Evolutionary conservation across 257 asterid species (phyloP).

Genomic region (Penstemon barbatus): DNA sequence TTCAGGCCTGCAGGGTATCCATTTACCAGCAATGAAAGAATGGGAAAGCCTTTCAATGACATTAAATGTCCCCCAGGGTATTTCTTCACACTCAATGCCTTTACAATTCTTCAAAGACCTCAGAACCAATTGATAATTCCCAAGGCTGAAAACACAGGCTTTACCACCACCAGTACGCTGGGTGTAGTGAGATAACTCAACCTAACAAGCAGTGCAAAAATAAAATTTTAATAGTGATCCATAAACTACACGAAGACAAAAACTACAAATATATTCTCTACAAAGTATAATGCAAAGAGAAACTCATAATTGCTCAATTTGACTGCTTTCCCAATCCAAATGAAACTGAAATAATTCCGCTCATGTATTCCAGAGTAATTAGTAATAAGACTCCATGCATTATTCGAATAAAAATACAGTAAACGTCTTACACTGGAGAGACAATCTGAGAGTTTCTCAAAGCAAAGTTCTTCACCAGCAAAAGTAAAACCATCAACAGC

Average conservation of each 20-base stretch:
- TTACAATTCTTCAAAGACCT: conserved; percentile 62
- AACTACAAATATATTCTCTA: background rate
- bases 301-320: background rate
- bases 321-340: background rate
- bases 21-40: conserved; percentile 52
- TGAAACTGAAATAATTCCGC: background rate
- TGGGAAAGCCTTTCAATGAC: conserved; percentile 76
- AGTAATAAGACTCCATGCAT: background rate
- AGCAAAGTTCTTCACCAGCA: conserved; percentile 64
- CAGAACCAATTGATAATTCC: conserved; percentile 64
- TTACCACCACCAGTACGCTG: conserved; percentile 73
- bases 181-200: conserved; percentile 67
- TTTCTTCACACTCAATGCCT: conserved; percentile 74
- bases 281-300: background rate
- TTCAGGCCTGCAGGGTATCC: conserved; percentile 93
- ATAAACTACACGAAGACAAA: conserved; percentile 13
- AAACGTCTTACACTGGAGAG: conserved; percentile 56
- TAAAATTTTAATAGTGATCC: conserved; percentile 19
- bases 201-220: conserved; percentile 42
- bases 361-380: background rate
- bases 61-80: conserved; percentile 85
- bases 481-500: conserved; percentile 54
- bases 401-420: background rate
- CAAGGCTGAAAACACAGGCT: conserved; percentile 65
- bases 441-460: conserved; percentile 51